Evolutionary conservation across 257 asterid species (phyloP), one percentile per base, ranked within the genome.

Genomic region (Solanum medicagineum): DNA sequence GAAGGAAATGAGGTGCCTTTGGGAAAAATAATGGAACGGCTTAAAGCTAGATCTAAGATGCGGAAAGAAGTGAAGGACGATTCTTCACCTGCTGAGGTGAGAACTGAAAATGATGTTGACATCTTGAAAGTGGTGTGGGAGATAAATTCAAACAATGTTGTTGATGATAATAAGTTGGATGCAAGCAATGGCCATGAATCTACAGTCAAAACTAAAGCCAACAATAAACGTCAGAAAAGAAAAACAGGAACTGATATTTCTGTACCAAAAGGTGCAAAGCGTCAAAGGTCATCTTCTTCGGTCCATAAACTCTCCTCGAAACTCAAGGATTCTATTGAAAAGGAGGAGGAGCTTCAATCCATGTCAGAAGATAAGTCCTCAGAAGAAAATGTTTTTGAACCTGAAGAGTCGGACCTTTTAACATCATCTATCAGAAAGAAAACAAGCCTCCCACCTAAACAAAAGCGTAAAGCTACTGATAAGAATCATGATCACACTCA

Each of bases 1-100:
- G 99, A 95, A 89, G 97, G 94, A 79, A 95, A 91, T 89, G 99
- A 97, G 91, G 91, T 97, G 93, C 98, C 99, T 55, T 88, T 97
- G 86, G 97, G 92, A 36, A 97, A 95, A 93, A 91, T 97, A 87
- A 91, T 95, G 91, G 91, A 97, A 88, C 97, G 92, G 81, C 91
- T 97, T 75, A 95, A 94, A 90, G 98, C 99, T 63, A 97, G 88
- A 71, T 90, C 95, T 51, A 94, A 94, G 94, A 88, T 97, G 69
- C 93, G 94, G 87, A 94, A 94, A 88, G 97, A 91, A 90, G 90
- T 88, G 79, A 95, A 92, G 91, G 87, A 86, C 53, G 95, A 90
- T 84, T 82, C 93, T 89, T 85, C 89, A 57, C 85, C 86, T 66
- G 89, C 92, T 80, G 92, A 85, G 49, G 89, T 54, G 87, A 85